These are phyloP conservation scores for Thamnidium elegans DNA, from an alignment of 192 early-diverging fungal genomes.

Conservation along the genomic window DNA sequence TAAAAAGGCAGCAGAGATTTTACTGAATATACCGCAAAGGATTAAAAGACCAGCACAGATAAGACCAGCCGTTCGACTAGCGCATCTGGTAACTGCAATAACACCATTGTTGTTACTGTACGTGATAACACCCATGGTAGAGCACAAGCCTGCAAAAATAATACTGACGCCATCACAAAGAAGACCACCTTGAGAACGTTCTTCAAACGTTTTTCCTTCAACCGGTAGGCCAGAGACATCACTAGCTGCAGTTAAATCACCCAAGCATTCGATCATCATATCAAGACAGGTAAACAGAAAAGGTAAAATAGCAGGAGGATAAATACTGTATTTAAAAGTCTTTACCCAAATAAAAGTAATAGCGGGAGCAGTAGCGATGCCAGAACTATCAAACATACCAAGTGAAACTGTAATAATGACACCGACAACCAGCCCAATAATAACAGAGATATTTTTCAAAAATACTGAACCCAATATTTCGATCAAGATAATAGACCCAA, in stretches of 20 bases:
- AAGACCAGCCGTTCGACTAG: constrained; percentile 51
- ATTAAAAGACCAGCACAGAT: constrained; percentile 52
- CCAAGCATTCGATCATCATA: constrained; percentile 48
- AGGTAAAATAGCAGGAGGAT: constrained; percentile 49
- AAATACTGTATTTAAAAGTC: constrained; percentile 43
- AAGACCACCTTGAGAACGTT: constrained; percentile 52
- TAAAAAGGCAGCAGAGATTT: constrained; percentile 49
- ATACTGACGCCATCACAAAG: constrained; percentile 48
- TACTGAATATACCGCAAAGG: constrained; percentile 51
- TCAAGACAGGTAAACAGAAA: constrained; percentile 44
- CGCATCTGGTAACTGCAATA: constrained; percentile 54
- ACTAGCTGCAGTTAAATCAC: constrained; percentile 54
- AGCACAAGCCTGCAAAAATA: constrained; percentile 38
- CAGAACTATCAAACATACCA: constrained; percentile 46
- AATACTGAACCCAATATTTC: constrained; percentile 57
- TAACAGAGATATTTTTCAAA: constrained; percentile 52
- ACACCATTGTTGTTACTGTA: constrained; percentile 60
- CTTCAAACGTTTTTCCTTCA: constrained; percentile 52
- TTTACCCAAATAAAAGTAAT: constrained; percentile 54
- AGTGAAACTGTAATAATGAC: constrained; percentile 47
- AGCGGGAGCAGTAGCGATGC: constrained; percentile 41
- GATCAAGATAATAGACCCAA: constrained; percentile 45
- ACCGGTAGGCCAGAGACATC: constrained; percentile 50
- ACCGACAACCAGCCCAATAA: constrained; percentile 48
- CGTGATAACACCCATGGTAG: constrained; percentile 52